Conservation (phyloP, 768 basidiomycete species). For the Galerina marginata region DNA sequence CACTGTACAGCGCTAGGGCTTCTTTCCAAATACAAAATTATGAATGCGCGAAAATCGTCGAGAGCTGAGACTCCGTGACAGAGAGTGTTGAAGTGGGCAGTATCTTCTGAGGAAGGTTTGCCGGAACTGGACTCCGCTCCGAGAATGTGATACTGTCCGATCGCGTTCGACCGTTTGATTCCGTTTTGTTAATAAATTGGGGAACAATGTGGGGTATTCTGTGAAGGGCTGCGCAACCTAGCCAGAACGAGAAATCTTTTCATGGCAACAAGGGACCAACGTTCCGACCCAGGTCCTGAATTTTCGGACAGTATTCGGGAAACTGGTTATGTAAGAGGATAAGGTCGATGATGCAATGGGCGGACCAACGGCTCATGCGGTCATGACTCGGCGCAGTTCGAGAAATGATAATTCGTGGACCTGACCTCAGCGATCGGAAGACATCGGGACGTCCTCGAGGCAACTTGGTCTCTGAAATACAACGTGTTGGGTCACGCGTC, state of each 20-base stretch:
- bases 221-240: slow-evolving; percentile 29
- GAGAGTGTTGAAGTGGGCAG: slow-evolving; percentile 1
- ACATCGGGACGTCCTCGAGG: slow-evolving; percentile 31
- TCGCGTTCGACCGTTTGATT: slow-evolving; percentile 7
- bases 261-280: slow-evolving; percentile 17
- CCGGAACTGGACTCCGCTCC: slow-evolving; percentile 13
- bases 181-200: slow-evolving; percentile 6
- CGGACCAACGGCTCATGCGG: slow-evolving; percentile 10
- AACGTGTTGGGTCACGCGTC: slow-evolving; percentile 30
- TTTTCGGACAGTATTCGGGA: slow-evolving; percentile 13
- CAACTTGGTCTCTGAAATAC: slow-evolving; percentile 24
- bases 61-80: background rate
- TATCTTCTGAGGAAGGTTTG: background rate
- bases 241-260: slow-evolving; percentile 14
- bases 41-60: slow-evolving; percentile 11
- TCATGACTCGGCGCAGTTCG: slow-evolving; percentile 6
- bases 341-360: slow-evolving; percentile 2
- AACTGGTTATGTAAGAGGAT: slow-evolving; percentile 7
- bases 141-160: slow-evolving; percentile 9
- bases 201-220: slow-evolving; percentile 23
- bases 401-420: background rate
- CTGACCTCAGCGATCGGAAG: slow-evolving; percentile 19
- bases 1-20: too few species aligned
- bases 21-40: too few species aligned
- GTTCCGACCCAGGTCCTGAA: slow-evolving; percentile 15